These are phyloP conservation scores for Boletus edulis DNA, from an alignment of 768 basidiomycete species.

Conservation along the genomic window DNA sequence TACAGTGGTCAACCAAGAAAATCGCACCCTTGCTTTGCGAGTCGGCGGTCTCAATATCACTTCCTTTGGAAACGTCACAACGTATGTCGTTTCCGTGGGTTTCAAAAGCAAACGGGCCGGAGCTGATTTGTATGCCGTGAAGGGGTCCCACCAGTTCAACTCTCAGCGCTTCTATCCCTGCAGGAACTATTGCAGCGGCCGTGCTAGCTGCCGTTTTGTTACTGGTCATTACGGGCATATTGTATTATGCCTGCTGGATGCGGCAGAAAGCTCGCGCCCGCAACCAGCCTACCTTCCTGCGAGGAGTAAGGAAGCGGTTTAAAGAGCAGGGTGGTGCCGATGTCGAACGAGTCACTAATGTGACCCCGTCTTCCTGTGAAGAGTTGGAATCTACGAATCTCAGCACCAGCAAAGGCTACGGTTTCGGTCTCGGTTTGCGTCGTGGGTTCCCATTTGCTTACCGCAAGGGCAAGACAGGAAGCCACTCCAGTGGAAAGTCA, in stretches of 20 bases:
- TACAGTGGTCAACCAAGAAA: slow-evolving; percentile 54
- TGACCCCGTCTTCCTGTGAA: slow-evolving; percentile 14
- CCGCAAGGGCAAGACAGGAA: slow-evolving; percentile 23
- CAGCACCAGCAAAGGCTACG: slow-evolving; percentile 33
- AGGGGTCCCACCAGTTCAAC: slow-evolving; percentile 18
- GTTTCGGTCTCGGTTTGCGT: slow-evolving; percentile 33
- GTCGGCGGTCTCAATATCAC: slow-evolving; percentile 53
- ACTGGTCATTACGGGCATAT: slow-evolving; percentile 41
- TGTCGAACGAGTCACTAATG: slow-evolving; percentile 8
- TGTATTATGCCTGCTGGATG: slow-evolving; percentile 46
- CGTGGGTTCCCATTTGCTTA: slow-evolving; percentile 25
- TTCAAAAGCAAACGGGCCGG: neutral
- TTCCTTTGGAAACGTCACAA: slow-evolving; percentile 30
- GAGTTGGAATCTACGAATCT: slow-evolving; percentile 28
- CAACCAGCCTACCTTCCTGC: neutral
- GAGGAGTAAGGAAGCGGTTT: neutral
- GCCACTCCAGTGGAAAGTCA: slow-evolving; percentile 18
- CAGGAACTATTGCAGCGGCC: slow-evolving; percentile 67
- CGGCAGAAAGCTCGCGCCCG: slow-evolving; percentile 44
- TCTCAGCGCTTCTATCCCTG: slow-evolving; percentile 30
- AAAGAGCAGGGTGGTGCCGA: slow-evolving; percentile 3
- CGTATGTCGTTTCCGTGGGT: slow-evolving; percentile 27
- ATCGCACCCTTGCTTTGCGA: slow-evolving; percentile 46
- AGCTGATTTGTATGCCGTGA: slow-evolving; percentile 6
- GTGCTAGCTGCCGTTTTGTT: slow-evolving; percentile 55